A percentile compares a stretch with the other conserved stretches of the same genome.
phyloP scores from a whole-genome alignment of 2,329 filamentous ascomycete genomes.

The Bretziella fagacearum region DNA sequence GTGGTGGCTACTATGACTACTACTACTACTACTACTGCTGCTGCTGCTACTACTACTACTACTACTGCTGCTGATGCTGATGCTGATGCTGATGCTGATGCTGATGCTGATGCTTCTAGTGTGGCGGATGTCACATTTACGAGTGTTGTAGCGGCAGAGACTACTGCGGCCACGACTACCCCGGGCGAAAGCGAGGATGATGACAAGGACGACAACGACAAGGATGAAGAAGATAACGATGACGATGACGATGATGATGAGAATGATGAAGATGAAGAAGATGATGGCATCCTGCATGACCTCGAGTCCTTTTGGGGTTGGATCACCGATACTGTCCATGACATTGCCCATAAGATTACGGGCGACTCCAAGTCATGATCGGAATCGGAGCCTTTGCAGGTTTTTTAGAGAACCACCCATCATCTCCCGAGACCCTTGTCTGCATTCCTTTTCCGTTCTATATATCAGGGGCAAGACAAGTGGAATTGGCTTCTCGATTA shows the following conservation, averaged over 20 bases:
- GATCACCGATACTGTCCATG: neutral
- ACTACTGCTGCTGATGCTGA: no score
- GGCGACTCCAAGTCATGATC: neutral
- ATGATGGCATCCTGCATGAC: conserved; percentile 13
- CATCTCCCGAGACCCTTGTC: neutral
- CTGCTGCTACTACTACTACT: neutral
- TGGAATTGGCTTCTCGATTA: no score
- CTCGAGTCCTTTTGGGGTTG: neutral
- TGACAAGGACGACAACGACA: conserved; percentile 10
- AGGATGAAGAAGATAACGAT: conserved; percentile 14
- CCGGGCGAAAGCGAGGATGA: conserved; percentile 12
- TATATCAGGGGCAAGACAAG: neutral
- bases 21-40: neutral
- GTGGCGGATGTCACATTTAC: no score
- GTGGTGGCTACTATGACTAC: no score
- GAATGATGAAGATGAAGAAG: conserved; percentile 14
- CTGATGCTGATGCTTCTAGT: no score
- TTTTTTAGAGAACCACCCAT: no score
- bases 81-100: no score
- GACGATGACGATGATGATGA: conserved; percentile 13
- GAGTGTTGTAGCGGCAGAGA: no score
- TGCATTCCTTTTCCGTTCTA: neutral
- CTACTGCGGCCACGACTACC: neutral
- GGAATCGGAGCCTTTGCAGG: no score
- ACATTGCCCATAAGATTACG: neutral